Evolutionary conservation across 331 rosid genomes (phyloP), one percentile per base, ranked within the genome.

Genomic region (Dryas integrifolia): DNA sequence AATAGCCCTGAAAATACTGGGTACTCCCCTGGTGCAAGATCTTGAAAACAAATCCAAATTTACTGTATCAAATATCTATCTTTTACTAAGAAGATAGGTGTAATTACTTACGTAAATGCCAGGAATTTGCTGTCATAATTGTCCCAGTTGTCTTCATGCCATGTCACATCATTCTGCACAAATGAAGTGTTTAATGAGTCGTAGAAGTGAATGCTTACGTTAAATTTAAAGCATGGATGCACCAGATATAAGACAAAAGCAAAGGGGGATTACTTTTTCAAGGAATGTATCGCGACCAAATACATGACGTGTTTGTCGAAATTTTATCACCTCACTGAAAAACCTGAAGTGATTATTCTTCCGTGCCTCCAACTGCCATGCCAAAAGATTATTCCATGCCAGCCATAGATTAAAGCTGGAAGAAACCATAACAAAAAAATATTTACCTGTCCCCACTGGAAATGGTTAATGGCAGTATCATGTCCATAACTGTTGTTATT

Each of bases 401-500:
- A 73, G 49, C 47, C 44, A 46, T 73, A 56, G 10, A 73, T 58
- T 76, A 61, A 58, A 79, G 74, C 61, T 71, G 30, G 74, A 82
- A 47, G 60, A 60, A 66, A 9, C 16, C 30, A 9, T 24, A 50
- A 40, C 26, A 35, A 35, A 55, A 62, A 55, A 44, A 65, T 30
- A 67, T 72, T 75, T 72, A 82, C 99, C 92, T 77, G 84, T 74
- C 72, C 87, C 99, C 99, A 95, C 68, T 84, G 91, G 80, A 92
- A 89, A 85, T 85, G 86, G 76, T 92, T 92, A 41, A 92, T 69
- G 70, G 87, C 80, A 41, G 87, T 80, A 79, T 95, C 99, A 76
- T 92, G 99, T 59, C 99, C 98, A 76, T 95, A 95, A 71, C 96
- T 89, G 73, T 89, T 95, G 90, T 92, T 95, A 85, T 95, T 95